Percentiles rank a stretch among this genome's conserved stretches.
These are phyloP conservation scores for Fonsecaea pugnacius DNA, from an alignment of 2,329 filamentous ascomycete species.

Conservation along the genomic window DNA sequence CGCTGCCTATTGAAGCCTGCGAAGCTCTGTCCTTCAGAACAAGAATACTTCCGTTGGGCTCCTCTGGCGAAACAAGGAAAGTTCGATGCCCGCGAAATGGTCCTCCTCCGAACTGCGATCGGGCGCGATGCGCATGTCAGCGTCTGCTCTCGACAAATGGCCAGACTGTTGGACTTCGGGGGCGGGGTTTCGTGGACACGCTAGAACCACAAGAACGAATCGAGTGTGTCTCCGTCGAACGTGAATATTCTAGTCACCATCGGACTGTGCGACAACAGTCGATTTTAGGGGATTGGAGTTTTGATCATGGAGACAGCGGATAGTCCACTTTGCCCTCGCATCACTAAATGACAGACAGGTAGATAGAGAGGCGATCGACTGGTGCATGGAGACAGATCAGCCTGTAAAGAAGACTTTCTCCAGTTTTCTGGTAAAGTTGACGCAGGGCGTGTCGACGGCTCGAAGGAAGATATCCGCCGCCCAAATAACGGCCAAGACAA, in stretches of 20 bases:
- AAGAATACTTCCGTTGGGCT: background rate
- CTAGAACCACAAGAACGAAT: background rate
- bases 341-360: background rate
- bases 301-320: background rate
- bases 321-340: background rate
- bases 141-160: background rate
- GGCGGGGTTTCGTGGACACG: background rate
- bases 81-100: background rate
- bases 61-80: background rate
- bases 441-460: constrained; percentile 57
- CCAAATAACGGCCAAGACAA: constrained; percentile 55
- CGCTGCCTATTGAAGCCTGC: background rate
- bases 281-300: background rate
- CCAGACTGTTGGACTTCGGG: background rate
- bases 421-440: constrained; percentile 56
- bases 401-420: constrained; percentile 43
- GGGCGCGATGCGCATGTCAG: background rate
- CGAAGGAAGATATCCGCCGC: constrained; percentile 64
- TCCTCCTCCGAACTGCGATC: background rate
- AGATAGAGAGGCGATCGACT: background rate
- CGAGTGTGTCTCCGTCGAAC: too few relatives aligned
- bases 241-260: background rate
- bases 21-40: background rate
- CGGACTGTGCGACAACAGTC: background rate
- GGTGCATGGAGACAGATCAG: background rate